Conservation (phyloP, 805 yeast species). For the Yarrowia osloensis region DNA sequence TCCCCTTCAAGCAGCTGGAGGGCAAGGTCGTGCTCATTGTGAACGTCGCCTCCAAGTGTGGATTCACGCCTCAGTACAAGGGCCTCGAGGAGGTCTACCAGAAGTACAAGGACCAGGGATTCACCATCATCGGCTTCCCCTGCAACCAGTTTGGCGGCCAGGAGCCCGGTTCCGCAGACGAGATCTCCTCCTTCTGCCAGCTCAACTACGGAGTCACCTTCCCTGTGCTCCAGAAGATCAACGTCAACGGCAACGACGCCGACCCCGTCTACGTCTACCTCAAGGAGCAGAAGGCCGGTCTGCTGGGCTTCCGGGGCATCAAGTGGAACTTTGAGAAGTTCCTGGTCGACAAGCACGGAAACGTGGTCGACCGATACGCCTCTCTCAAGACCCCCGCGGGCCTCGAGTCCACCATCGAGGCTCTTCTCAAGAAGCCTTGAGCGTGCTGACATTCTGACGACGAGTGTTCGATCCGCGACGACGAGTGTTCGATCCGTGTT, state of each 20-base stretch:
- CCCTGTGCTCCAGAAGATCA: slow-evolving; percentile 83
- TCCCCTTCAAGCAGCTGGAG: slow-evolving; percentile 59
- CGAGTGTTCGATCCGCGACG: no score
- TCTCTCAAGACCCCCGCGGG: slow-evolving; percentile 68
- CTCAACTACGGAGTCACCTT: slow-evolving; percentile 87
- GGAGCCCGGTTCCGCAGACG: slow-evolving; percentile 68
- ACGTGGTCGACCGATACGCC: slow-evolving; percentile 61
- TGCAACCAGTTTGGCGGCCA: slow-evolving; percentile 87
- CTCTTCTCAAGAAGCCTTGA: slow-evolving; percentile 47
- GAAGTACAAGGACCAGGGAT: slow-evolving; percentile 62
- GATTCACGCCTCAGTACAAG: slow-evolving; percentile 72
- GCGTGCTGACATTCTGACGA: not conserved
- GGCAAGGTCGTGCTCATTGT: slow-evolving; percentile 84
- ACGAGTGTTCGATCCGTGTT: not conserved
- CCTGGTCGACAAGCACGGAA: slow-evolving; percentile 58
- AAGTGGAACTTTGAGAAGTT: slow-evolving; percentile 84
- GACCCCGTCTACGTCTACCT: slow-evolving; percentile 80
- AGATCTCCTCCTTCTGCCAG: slow-evolving; percentile 71
- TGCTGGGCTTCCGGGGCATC: slow-evolving; percentile 69
- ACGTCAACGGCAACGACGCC: slow-evolving; percentile 82
- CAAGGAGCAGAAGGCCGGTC: slow-evolving; percentile 61
- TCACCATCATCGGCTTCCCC: slow-evolving; percentile 80
- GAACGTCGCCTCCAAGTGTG: slow-evolving; percentile 86
- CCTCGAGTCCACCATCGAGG: slow-evolving; percentile 60
- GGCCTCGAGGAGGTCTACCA: slow-evolving; percentile 70